Evolutionary conservation across 176 grass and related monocot genomes (phyloP), one percentile per base, ranked within the genome.

Genomic region (Carex cristatella): DNA sequence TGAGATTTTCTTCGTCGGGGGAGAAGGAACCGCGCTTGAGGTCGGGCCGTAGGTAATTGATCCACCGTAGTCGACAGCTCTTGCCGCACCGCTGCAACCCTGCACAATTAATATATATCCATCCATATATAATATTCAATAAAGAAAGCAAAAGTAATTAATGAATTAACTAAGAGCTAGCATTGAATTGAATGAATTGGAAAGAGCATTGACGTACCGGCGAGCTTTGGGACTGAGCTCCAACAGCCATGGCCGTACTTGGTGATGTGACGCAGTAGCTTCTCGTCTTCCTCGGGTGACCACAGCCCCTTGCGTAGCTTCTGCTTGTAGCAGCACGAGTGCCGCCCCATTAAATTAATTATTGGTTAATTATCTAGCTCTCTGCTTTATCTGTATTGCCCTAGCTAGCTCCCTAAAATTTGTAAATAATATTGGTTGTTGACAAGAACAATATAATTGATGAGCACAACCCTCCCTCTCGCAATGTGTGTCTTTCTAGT

Each of bases 21-120:
- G 90, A 87, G 87, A 97, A 97, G 84, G 88, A 89, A 4, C 94
- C 90, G 69, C 91, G 93, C 88, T 92, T 97, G 66, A 92, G 94
- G 90, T 97, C 85, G 28, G 94, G 91, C 31, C 94, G 94, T 79
- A 94, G 89, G 72, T 97, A 92, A 73, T 97, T 97, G 57, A 87
- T 91, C 91, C 94, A 97, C 4, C 94, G 88, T 9, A 94, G 85
- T 8, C 94, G 88, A 87, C 94, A 97, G 91, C 91, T 97, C 90
- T 97, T 97, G 88, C 94, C 91, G 75, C 91, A 97, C 2, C 74
- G 74, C 30, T 79, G 74, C 13, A 79, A 53, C 28, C 74, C 74
- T 51, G 48, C 48, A 51, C 9, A 51, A 51, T 51, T 51, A 51
- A 23, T 23, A 23, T 23, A 23, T 23, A 23, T 23, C 48, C 2